Evolutionary conservation across 768 basidiomycete genomes (phyloP), one percentile per base, ranked within the genome.

Genomic region (Peribolospora baueri): DNA sequence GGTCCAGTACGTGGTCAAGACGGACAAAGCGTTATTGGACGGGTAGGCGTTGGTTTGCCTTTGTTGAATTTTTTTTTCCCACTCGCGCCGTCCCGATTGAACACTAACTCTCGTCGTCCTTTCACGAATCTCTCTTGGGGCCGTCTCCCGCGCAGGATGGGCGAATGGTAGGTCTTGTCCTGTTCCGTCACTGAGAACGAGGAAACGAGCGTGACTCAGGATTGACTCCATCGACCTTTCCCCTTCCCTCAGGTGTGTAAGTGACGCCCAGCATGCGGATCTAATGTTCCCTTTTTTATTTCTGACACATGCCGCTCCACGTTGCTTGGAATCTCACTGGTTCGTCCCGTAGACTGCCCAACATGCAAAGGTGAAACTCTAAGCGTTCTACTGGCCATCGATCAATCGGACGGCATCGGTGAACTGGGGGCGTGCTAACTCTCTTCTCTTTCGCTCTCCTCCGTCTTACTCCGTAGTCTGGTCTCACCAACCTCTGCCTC

Each of bases 1-100:
- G 8, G 57, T 69, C 25, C 62, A 64, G 46, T 68, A 58, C 55
- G 64, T 70, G n/a, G 65, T 70, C 48, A 61, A 60, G 55, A 69
- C 68, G 4, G 59, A 62, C 7, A 67, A 68, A 56, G 61, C 60
- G 0, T 61, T 68, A 0, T 58, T 70, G 14, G 68, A 69, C 50
- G 50, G 14, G 65, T 65, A 48, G 9, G 50, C 50, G n/a, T 49
- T 40, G 5, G 41, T 41, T 25, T 25, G 25, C 25, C 25, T 25
- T 25, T 25, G 1, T 25, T 25, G 1, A 1, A 25, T 25, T 25
- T 11, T 55, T 11, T 55, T 39, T 1, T 5, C 46, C 3, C 39
- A 25, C 9, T 48, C 9, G 11, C 36, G 25, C 6, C 38, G 6
- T 53, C 43, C 38, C 38, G 14, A 52, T 10, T 40, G 6, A 40